A percentile compares a stretch with the other conserved stretches of the same genome.
Evolutionary conservation across 2,329 filamentous ascomycete genomes (phyloP).

Genomic region (Incumbomyces delicatus): DNA sequence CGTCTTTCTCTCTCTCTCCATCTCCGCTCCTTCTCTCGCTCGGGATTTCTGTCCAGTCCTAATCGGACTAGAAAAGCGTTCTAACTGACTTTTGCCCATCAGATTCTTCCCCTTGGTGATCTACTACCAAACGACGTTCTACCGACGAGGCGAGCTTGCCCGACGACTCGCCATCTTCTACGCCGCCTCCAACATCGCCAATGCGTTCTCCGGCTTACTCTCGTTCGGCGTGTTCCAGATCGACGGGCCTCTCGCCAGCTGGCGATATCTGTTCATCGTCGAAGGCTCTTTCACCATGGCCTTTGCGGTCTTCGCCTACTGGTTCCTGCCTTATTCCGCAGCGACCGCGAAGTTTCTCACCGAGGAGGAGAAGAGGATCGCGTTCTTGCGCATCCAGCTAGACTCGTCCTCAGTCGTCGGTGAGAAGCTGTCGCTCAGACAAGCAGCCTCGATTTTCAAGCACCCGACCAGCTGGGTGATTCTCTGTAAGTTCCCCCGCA

Average conservation of each 20-base stretch:
- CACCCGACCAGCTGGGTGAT: constrained; percentile 46
- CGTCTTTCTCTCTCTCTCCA: background rate
- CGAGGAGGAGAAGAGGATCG: constrained; percentile 56
- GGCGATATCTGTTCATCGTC: constrained; percentile 47
- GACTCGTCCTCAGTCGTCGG: constrained; percentile 60
- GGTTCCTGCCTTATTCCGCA: constrained; percentile 58
- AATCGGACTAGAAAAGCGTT: too few species aligned
- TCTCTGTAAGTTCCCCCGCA: constrained; percentile 24
- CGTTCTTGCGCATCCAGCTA: constrained; percentile 63
- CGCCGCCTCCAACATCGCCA: constrained; percentile 64
- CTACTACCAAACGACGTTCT: constrained; percentile 49
- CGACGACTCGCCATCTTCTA: constrained; percentile 65
- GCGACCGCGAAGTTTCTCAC: constrained; percentile 56
- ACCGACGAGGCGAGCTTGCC: constrained; percentile 61
- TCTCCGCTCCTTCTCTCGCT: too few species aligned
- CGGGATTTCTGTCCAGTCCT: too few species aligned
- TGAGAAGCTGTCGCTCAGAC: constrained; percentile 44
- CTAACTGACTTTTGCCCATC: too few species aligned
- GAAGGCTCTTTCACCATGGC: constrained; percentile 46
- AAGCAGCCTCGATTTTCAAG: constrained; percentile 45
- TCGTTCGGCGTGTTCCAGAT: constrained; percentile 55
- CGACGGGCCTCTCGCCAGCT: constrained; percentile 38
- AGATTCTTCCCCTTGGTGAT: constrained; percentile 51
- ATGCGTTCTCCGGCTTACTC: constrained; percentile 53
- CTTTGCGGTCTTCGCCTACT: constrained; percentile 55